Base-by-base conservation (phyloP, 768 basidiomycete genomes). In the Chalciporus chontae region DNA sequence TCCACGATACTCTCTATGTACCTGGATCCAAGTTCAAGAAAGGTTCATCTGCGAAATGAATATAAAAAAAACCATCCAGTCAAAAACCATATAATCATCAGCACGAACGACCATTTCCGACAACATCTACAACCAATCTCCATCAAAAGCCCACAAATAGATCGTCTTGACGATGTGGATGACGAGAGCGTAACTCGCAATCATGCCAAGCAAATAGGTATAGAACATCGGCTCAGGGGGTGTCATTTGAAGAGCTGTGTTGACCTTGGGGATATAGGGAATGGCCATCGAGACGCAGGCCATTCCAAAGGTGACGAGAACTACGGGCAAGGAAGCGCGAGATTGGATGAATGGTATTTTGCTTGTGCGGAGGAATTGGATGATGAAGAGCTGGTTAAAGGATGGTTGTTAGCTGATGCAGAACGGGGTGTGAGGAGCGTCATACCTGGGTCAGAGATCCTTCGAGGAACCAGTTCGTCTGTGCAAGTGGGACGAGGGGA, bases 391-490 rank as follows among this genome's bases (percentile, higher is more conserved):
- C 65, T 67, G 40, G 17, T 26, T 26, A 8, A 13, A 21, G 29
- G 10, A 1, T 10, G 29, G 29, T 10, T 5, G 17, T 59, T n/a
- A 56, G 39, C 3, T 7, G 6, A 31, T 29, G 13, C 3, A 7
- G 19, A 13, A 11, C 23, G 13, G 11, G 5, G 10, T 3, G 39
- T 14, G 8, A 8, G 8, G 13, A 17, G 19, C 29, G n/a, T 21
- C 51, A 38, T 57, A 70, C 69, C 61, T 71, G 68, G 7, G 68
- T 70, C 45, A 69, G 39, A 34, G 70, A 66, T 10, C 68, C 69
- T 48, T 69, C 68, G 27, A 69, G 58, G 47, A 69, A 69, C 68
- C 68, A 69, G 51, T 70, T 58, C 14, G 70, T 69, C 46, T 71
- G 70, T 13, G 70, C 68, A 3, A 58, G 68, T 24, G 58, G 54